These are phyloP conservation scores for Salvia miltiorrhiza DNA, from an alignment of 257 asterid species.

Conservation along the genomic window DNA sequence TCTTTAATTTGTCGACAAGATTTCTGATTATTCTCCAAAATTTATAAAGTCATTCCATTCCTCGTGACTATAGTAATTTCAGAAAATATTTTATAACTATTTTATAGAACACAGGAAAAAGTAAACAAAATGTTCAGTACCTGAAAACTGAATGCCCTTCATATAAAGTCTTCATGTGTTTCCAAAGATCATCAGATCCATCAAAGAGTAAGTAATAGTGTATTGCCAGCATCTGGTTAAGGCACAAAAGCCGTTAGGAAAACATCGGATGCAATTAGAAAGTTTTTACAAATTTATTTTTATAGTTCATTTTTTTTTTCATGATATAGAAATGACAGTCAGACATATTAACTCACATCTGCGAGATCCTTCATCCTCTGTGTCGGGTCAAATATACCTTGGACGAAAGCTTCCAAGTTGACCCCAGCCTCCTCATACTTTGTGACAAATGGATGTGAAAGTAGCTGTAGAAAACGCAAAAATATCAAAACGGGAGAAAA, in stretches of 20 bases:
- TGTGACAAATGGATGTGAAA: conserved; percentile 75
- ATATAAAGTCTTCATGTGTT: conserved; percentile 69
- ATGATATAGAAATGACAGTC: conserved; percentile 1
- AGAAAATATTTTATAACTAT: too few species aligned
- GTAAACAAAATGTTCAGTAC: conserved; percentile 30
- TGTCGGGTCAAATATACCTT: conserved; percentile 74
- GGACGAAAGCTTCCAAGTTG: conserved; percentile 82
- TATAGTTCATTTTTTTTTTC: neutral
- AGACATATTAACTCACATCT: conserved; percentile 62
- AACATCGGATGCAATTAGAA: neutral
- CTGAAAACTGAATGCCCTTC: conserved; percentile 64
- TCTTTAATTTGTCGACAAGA: neutral
- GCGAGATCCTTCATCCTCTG: conserved; percentile 93
- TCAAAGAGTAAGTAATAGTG: conserved; percentile 93
- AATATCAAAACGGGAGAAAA: neutral
- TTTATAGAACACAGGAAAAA: neutral
- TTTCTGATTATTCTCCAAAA: neutral
- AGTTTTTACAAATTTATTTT: neutral
- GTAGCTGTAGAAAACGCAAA: conserved; percentile 52
- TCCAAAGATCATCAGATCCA: conserved; percentile 92
- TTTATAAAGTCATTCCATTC: neutral
- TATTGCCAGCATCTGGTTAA: conserved; percentile 80
- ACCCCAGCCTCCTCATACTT: conserved; percentile 57
- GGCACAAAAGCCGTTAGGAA: conserved; percentile 5
- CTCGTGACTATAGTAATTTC: neutral